phyloP scores from a whole-genome alignment of 768 basidiomycete species.

The Collybia sordida region DNA sequence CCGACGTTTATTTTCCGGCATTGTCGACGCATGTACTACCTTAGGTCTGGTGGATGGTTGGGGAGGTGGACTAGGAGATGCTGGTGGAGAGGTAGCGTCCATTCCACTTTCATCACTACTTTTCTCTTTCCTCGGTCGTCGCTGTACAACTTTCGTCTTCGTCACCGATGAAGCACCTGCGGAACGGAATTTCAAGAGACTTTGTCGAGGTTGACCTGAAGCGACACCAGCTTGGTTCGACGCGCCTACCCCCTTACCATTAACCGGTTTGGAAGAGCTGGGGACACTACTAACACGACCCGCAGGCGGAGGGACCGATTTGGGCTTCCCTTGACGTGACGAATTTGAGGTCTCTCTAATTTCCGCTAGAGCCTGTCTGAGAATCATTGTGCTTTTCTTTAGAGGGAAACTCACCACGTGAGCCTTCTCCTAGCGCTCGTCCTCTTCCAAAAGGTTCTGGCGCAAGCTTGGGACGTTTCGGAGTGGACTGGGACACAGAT shows the following conservation, averaged over 20 bases:
- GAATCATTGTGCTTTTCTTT: not conserved
- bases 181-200: not conserved
- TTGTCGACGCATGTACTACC: not conserved
- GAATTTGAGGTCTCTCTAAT: not conserved
- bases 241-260: not conserved
- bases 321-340: not conserved
- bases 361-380: not conserved
- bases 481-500: not conserved
- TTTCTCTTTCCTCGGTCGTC: not conserved
- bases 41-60: not conserved
- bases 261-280: not conserved
- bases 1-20: not conserved
- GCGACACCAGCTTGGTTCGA: not conserved
- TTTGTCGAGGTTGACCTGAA: not conserved
- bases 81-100: not conserved
- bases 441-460: not conserved
- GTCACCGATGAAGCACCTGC: not conserved
- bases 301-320: not conserved
- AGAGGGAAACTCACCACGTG: not conserved
- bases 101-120: not conserved
- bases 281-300: not conserved
- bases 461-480: slow-evolving; percentile 11
- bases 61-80: not conserved
- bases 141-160: not conserved
- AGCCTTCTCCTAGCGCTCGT: not conserved